These are phyloP conservation scores for Tylopilus sp. DNA, from an alignment of 768 basidiomycete genomes.

Conservation along the genomic window DNA sequence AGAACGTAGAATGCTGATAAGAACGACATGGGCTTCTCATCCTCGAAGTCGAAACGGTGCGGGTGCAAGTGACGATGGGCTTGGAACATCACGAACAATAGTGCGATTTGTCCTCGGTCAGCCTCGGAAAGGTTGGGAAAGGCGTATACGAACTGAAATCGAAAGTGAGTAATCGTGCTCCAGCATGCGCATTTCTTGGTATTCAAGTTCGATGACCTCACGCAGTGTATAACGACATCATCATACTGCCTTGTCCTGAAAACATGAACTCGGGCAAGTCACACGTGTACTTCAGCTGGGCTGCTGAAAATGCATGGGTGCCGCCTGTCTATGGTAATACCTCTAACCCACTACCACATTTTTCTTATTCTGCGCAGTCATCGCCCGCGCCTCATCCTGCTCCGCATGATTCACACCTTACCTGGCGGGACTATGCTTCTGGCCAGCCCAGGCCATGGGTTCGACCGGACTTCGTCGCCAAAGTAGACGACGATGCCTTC, in stretches of 20 bases:
- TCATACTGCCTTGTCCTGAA: conserved; percentile 79
- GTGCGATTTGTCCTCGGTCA: conserved; percentile 89
- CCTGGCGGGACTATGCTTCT: conserved; percentile 47
- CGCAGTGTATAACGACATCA: conserved; percentile 82
- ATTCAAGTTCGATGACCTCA: conserved; percentile 2
- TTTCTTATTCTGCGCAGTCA: conserved; percentile 66
- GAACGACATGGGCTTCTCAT: conserved; percentile 88
- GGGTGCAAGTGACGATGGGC: conserved; percentile 60
- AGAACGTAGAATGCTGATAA: conserved; percentile 82
- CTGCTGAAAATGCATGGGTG: conserved; percentile 86
- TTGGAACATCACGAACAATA: conserved; percentile 77
- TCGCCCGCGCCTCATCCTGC: conserved; percentile 58
- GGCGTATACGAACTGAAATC: conserved; percentile 81
- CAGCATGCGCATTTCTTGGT: background rate
- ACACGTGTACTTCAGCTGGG: conserved; percentile 90
- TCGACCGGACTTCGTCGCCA: conserved; percentile 87
- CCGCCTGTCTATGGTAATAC: conserved; percentile 65
- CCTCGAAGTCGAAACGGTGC: conserved; percentile 73
- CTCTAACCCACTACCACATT: conserved; percentile 39
- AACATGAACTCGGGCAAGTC: conserved; percentile 98
- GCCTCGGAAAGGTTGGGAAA: conserved; percentile 76
- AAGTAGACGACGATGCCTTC: conserved; percentile 95
- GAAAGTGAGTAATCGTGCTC: conserved; percentile 59
- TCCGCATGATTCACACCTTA: conserved; percentile 64
- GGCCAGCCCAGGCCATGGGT: conserved; percentile 61